Percentiles rank a stretch among this genome's conserved stretches.
These are phyloP conservation scores for Debaryomyces castellii DNA, from an alignment of 805 yeast genomes.

Conservation along the genomic window DNA sequence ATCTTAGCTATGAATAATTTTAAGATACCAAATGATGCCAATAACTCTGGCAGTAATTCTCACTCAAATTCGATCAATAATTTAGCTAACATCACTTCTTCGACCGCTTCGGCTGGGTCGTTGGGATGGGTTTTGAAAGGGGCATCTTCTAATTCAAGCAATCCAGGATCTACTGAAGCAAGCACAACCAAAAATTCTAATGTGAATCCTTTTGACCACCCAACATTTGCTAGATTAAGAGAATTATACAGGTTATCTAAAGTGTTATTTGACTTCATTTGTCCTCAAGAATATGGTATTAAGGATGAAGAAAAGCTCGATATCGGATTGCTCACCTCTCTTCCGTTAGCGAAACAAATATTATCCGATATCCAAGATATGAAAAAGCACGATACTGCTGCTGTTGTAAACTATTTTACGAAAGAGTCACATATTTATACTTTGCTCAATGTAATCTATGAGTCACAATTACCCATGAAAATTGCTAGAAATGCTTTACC, in stretches of 20 bases:
- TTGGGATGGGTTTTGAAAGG: slow-evolving; percentile 70
- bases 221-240: slow-evolving; percentile 74
- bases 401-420: slow-evolving; percentile 87
- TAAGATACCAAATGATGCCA: slow-evolving; percentile 49
- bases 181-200: slow-evolving; percentile 13
- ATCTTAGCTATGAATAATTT: slow-evolving; percentile 75
- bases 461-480: slow-evolving; percentile 91
- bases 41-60: slow-evolving; percentile 19
- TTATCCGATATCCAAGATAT: slow-evolving; percentile 76
- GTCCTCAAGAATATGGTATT: slow-evolving; percentile 98
- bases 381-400: slow-evolving; percentile 77
- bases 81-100: slow-evolving; percentile 17
- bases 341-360: slow-evolving; percentile 90
- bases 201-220: slow-evolving; percentile 65
- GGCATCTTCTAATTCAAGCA: slow-evolving; percentile 21
- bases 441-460: slow-evolving; percentile 83
- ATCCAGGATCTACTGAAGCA: slow-evolving; percentile 3
- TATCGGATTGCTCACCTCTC: slow-evolving; percentile 89
- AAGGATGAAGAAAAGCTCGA: slow-evolving; percentile 93
- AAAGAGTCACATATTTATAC: slow-evolving; percentile 98
- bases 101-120: slow-evolving; percentile 56
- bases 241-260: slow-evolving; percentile 89
- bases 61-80: slow-evolving; percentile 22
- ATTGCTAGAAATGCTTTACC: slow-evolving; percentile 94
- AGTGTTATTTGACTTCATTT: slow-evolving; percentile 92